A percentile compares a stretch with the other conserved stretches of the same genome.
These are phyloP conservation scores for Monocercomonoides exilis DNA, from an alignment of 78 protist genomes.

Conservation along the genomic window DNA sequence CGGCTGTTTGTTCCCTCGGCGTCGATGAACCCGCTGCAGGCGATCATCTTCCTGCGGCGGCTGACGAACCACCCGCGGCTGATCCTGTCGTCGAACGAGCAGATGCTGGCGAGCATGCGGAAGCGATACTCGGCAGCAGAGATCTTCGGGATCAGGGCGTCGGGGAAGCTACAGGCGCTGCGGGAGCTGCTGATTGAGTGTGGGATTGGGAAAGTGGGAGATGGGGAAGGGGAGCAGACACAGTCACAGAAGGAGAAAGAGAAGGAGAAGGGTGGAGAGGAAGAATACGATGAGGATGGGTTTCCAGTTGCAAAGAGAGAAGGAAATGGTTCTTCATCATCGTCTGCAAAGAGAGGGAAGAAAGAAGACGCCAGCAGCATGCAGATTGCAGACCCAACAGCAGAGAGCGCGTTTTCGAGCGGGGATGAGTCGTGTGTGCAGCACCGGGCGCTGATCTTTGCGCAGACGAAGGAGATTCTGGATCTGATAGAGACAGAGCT, in stretches of 20 bases:
- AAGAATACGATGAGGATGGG: background rate
- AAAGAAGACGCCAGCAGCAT: background rate
- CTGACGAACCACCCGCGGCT: constrained; percentile 80
- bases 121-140: constrained; percentile 26
- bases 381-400: background rate
- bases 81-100: constrained; percentile 16
- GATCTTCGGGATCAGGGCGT: constrained; percentile 16
- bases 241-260: background rate
- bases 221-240: background rate
- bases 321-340: background rate
- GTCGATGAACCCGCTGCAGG: constrained; percentile 33
- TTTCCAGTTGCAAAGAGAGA: background rate
- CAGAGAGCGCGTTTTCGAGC: background rate
- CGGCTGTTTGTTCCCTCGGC: background rate
- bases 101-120: background rate
- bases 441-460: constrained; percentile 62
- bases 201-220: background rate
- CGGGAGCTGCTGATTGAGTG: background rate
- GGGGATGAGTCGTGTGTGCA: background rate
- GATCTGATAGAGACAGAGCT: constrained; percentile 39
- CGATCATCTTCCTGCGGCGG: constrained; percentile 68
- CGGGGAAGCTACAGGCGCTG: constrained; percentile 75
- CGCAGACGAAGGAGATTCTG: constrained; percentile 26
- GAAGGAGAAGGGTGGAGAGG: background rate
- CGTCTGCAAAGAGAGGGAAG: background rate